phyloP scores from a whole-genome alignment of 1,139 yeast genomes.

The Sugiyamaella castrensis region DNA sequence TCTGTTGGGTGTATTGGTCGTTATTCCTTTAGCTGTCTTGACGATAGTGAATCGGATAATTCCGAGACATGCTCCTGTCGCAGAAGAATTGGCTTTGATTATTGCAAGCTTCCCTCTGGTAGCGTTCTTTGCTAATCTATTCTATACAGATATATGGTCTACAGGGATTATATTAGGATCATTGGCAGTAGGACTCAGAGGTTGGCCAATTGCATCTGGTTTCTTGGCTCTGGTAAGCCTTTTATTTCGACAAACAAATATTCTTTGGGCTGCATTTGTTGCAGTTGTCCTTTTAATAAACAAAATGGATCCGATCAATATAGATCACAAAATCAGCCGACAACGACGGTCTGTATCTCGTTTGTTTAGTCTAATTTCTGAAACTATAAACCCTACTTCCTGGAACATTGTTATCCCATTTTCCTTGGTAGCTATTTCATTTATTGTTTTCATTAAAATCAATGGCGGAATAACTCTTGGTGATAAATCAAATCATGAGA shows the following conservation, averaged over 20 bases:
- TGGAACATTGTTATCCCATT: slow-evolving; percentile 48
- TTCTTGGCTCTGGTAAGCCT: slow-evolving; percentile 38
- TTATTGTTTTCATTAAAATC: slow-evolving; percentile 52
- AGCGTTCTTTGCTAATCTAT: slow-evolving; percentile 68
- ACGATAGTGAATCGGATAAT: slow-evolving; percentile 35
- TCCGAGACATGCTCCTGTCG: slow-evolving; percentile 8
- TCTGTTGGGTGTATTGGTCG: slow-evolving; percentile 48
- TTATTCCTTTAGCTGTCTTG: slow-evolving; percentile 43
- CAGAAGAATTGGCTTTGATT: slow-evolving; percentile 13
- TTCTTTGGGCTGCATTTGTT: slow-evolving; percentile 77
- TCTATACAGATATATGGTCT: slow-evolving; percentile 94
- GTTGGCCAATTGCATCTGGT: slow-evolving; percentile 20
- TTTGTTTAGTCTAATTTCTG: too few relatives aligned
- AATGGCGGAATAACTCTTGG: slow-evolving; percentile 84
- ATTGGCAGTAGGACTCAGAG: slow-evolving; percentile 40
- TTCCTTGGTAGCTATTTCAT: slow-evolving; percentile 48
- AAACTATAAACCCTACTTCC: neutral
- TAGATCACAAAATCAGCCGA: too few relatives aligned
- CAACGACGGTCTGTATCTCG: too few relatives aligned
- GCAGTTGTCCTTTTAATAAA: slow-evolving; percentile 21
- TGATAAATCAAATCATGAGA: slow-evolving; percentile 79
- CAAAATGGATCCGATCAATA: neutral
- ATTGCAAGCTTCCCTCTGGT: slow-evolving; percentile 65
- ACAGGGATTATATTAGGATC: slow-evolving; percentile 60
- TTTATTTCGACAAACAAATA: slow-evolving; percentile 84